phyloP scores from a whole-genome alignment of 257 asterid genomes.

The Solanum tarijense region DNA sequence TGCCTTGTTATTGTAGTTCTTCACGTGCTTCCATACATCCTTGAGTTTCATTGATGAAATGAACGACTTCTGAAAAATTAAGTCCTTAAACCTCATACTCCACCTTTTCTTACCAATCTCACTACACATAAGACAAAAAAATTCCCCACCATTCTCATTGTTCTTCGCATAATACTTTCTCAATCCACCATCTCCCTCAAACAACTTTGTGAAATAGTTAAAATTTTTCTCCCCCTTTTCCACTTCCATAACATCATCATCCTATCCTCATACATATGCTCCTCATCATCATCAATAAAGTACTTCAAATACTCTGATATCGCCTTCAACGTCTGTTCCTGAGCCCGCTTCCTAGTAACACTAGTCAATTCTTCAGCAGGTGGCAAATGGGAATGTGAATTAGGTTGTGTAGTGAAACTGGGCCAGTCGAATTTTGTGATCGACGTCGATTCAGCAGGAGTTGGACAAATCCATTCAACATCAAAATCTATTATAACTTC shows the following conservation, averaged over 20 bases:
- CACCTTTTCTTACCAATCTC: slow-evolving; percentile 33
- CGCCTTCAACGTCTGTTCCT: not conserved
- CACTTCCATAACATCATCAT: not conserved
- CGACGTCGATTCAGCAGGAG: not conserved
- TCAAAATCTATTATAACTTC: not conserved
- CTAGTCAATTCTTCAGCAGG: not conserved
- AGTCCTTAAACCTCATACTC: slow-evolving; percentile 43
- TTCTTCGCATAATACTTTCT: not conserved
- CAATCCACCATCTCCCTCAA: not conserved
- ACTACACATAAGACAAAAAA: slow-evolving; percentile 61
- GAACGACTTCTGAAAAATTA: too few species aligned
- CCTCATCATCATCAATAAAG: not conserved
- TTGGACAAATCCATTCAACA: not conserved
- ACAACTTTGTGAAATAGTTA: not conserved
- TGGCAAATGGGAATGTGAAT: not conserved
- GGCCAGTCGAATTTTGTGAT: not conserved
- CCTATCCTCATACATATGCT: not conserved
- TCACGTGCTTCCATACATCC: too few species aligned
- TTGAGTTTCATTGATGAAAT: too few species aligned
- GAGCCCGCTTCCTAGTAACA: not conserved
- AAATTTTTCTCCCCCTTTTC: not conserved
- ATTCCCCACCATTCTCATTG: slow-evolving; percentile 24
- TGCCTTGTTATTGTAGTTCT: too few species aligned
- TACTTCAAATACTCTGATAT: not conserved
- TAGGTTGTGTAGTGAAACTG: not conserved